Evolutionary conservation across 1,284 basidiomycete species (phyloP).

Genomic region (Afroboletus lepidellus): DNA sequence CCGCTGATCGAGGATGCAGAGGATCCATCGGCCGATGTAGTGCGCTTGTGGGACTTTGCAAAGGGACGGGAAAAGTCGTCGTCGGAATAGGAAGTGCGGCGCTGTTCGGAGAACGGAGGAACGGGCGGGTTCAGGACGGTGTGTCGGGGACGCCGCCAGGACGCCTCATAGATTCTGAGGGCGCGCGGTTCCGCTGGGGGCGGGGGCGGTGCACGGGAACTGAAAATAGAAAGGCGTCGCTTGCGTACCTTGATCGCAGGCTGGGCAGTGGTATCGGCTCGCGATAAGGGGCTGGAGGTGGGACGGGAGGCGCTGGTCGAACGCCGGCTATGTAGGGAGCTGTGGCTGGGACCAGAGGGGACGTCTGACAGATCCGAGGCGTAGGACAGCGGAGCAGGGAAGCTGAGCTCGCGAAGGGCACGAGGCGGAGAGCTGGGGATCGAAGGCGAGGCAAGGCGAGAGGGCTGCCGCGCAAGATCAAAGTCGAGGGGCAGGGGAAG

Average conservation of each 20-base stretch:
- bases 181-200: constrained; percentile 53
- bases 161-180: constrained; percentile 50
- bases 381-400: constrained; percentile 49
- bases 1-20: constrained; percentile 44
- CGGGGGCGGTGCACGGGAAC: constrained; percentile 31
- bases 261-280: constrained; percentile 9
- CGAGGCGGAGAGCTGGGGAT: constrained; percentile 24
- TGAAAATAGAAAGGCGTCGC: constrained; percentile 29
- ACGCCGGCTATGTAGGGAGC: background rate
- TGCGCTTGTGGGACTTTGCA: constrained; percentile 36
- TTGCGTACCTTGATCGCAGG: constrained; percentile 15
- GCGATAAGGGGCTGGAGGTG: constrained; percentile 31
- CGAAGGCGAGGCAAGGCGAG: constrained; percentile 20
- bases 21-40: constrained; percentile 42
- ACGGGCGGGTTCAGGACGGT: background rate
- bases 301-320: constrained; percentile 35
- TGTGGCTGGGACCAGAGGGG: constrained; percentile 10
- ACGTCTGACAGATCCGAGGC: constrained; percentile 19
- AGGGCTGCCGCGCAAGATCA: constrained; percentile 31
- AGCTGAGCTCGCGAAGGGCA: constrained; percentile 57
- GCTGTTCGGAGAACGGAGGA: constrained; percentile 16
- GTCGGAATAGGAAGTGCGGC: constrained; percentile 32
- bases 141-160: constrained; percentile 46
- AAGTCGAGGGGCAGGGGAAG: constrained; percentile 45
- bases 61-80: constrained; percentile 40